Evolutionary conservation across 257 asterid genomes (phyloP).

Genomic region (Gentiana dahurica): DNA sequence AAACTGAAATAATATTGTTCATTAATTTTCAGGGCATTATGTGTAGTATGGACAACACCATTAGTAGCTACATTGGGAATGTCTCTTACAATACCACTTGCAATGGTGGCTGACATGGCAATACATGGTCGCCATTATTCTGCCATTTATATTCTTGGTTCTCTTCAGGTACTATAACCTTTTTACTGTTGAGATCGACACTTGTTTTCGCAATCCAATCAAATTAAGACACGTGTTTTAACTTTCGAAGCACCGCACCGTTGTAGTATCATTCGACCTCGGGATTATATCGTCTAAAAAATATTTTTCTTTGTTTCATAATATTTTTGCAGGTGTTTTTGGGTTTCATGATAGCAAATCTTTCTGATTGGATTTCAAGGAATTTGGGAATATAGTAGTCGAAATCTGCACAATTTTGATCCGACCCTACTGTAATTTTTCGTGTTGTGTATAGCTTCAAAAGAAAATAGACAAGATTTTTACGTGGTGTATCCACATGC

Average conservation of each 20-base stretch:
- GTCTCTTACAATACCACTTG: constrained; percentile 98
- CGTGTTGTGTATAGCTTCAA: not conserved
- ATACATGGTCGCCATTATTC: constrained; percentile 96
- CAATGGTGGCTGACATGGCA: constrained; percentile 95
- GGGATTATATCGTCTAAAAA: too few species aligned
- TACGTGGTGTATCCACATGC: not conserved
- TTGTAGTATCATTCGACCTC: too few species aligned
- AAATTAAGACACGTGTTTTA: too few species aligned
- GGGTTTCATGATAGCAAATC: constrained; percentile 80
- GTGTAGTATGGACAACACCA: constrained; percentile 99
- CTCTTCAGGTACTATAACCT: constrained; percentile 56
- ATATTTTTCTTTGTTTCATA: not conserved
- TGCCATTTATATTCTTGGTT: constrained; percentile 78
- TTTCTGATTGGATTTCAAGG: constrained; percentile 54
- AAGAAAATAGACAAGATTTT: constrained; percentile 2
- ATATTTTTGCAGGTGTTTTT: constrained; percentile 64
- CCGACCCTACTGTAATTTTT: not conserved
- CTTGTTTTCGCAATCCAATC: too few species aligned
- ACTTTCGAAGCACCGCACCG: too few species aligned
- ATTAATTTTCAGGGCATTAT: constrained; percentile 56
- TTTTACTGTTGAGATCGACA: too few species aligned
- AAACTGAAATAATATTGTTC: not conserved
- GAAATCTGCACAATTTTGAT: not conserved
- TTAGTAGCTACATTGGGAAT: constrained; percentile 94
- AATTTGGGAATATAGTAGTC: constrained; percentile 51